Conservation (phyloP, 345 rosid species). For the Balakata baccata region DNA sequence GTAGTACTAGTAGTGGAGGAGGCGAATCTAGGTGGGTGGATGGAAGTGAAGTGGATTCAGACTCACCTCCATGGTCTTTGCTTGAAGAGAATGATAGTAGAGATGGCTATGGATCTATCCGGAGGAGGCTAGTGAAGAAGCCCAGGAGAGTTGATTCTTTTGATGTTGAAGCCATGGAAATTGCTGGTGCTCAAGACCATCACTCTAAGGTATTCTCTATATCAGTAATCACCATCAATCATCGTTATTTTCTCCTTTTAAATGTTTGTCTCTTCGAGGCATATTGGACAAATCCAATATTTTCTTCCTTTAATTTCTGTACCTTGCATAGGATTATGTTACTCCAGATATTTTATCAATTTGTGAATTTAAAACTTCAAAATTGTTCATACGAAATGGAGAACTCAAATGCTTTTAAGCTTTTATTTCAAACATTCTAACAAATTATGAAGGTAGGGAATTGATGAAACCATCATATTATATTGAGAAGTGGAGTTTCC, state of each 20-base stretch:
- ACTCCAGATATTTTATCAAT: not conserved
- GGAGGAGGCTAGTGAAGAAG: constrained; percentile 74
- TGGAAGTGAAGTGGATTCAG: constrained; percentile 80
- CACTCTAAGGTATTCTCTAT: constrained; percentile 46
- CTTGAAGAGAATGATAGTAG: constrained; percentile 40
- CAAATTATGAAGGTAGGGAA: constrained; percentile 1
- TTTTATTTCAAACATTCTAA: not conserved
- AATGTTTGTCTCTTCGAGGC: no score
- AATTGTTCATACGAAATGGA: not conserved
- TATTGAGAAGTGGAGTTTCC: not conserved
- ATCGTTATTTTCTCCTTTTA: not conserved
- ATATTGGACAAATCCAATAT: not conserved
- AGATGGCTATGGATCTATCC: constrained; percentile 51
- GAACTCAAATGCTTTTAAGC: not conserved
- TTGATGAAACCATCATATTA: not conserved
- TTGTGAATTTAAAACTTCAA: not conserved
- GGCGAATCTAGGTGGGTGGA: constrained; percentile 87
- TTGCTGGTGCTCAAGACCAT: constrained; percentile 59
- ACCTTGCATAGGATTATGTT: not conserved
- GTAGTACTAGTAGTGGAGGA: constrained; percentile 36
- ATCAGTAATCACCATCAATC: not conserved
- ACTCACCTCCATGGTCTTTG: constrained; percentile 41
- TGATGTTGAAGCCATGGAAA: constrained; percentile 96
- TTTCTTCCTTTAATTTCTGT: not conserved
- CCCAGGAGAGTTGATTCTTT: constrained; percentile 73